Base-by-base conservation (phyloP, 352 stramenopile genomes). In the Phytopythium aichiense region DNA sequence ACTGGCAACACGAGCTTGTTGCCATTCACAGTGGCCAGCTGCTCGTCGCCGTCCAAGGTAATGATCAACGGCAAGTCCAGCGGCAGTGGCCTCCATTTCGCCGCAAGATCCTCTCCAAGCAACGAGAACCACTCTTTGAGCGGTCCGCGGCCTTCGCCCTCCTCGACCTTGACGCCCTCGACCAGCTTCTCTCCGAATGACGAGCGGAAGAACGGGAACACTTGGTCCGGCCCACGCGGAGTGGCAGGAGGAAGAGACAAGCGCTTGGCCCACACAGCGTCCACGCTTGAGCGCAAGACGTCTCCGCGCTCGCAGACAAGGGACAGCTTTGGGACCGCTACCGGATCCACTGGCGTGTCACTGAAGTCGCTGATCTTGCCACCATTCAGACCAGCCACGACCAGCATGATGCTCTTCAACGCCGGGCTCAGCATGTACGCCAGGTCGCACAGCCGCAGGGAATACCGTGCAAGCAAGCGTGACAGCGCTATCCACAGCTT, bases 81-180 rank as follows among this genome's bases (percentile, higher is more conserved):
- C 1, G 58, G 2, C 40, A 89, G 38, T 30, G 63, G 51, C 15
- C 65, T 69, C 82, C 79, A 89, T 56, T 80, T 87, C 23, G 77
- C 73, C 5, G 60, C 48, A 45, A 90, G 55, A 7, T 79, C 67
- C 2, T 18, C 49, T 15, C 71, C 68, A 1, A 92, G 49, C 0
- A 92, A 58, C 11, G 60, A 56, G 58, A 89, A 83, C 84, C 84
- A 92, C 65, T 92, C 84, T 51, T 90, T 92, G 15, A 92, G 48
- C 11, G 83, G 83, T 1, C 81, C 83, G 57, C 79, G 85, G 12
- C 83, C 83, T 75, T 92, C 83, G 37, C 84, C 81, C 76, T 92
- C 84, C 70, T 92, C 84, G 7, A 92, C 81, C 16, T 54, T 66
- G 16, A 76, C 54, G 7, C 72, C 74, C 55, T 88, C 67, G 7